Base-by-base conservation (phyloP, 2,329 filamentous ascomycete genomes). In the Pseudogymnoascus sp. region DNA sequence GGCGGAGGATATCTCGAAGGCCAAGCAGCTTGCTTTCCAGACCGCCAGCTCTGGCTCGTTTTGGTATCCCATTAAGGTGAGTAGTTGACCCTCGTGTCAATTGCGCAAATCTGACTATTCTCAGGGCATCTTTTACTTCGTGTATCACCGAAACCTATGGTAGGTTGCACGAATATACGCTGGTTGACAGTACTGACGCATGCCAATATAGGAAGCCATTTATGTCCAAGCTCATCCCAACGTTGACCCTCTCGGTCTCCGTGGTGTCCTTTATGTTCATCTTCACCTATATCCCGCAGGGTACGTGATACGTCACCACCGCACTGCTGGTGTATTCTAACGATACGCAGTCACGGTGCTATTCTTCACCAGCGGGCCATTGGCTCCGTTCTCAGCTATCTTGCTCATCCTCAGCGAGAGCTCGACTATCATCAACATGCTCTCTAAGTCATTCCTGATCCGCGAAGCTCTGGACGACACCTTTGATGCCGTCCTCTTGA, bases 401-500 rank as follows among this genome's bases (percentile, higher is more conserved):
- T 75, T 92, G 7, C 80, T 92, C 18, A 84, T 90, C 2, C 76
- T 87, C 43, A 84, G 78, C 65, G 83, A 86, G 72, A 85, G 81
- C 67, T 80, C 83, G 2, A 79, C 81, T 12, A 78, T 87, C 61
- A 78, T 83, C 65, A 82, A 79, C 65, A 69, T 81, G 36, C 67
- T 86, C 14, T 81, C 84, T 7, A 85, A 86, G 68, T 87, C 83
- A 41, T 93, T 91, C 71, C 75, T 96, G 37, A 83, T 96, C 47
- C 86, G 90, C 66, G 90, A 95, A 64, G 88, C 90, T 0, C 79
- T 97, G 35, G 79, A 94, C 25, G 92, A 97, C 72, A 93, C 90
- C 0, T 97, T 97, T 72, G 93, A 97, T 70, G 91, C 88, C 33
- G 85, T 83, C 0, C 74, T 87, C 22, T 71, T 86, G 6, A 70